phyloP scores from a whole-genome alignment of 352 stramenopile species.

The Phytophthora tentaculata region DNA sequence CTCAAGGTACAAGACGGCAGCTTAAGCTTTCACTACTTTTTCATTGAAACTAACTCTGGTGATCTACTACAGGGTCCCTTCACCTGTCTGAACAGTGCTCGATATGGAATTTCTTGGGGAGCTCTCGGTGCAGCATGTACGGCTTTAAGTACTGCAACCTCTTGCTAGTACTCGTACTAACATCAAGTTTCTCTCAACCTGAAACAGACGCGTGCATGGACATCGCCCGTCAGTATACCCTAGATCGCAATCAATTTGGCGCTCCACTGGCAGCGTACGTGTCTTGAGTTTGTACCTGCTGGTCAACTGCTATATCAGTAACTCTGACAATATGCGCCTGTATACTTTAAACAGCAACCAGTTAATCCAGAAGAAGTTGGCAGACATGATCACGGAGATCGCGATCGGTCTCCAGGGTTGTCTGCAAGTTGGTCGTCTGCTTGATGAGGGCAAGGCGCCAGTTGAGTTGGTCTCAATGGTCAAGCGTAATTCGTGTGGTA shows the following conservation, averaged over 20 bases:
- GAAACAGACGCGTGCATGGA: conserved; percentile 92
- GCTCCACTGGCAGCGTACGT: conserved; percentile 93
- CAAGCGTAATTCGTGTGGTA: conserved; percentile 59
- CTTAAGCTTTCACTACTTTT: neutral
- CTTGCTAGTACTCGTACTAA: conserved; percentile 1
- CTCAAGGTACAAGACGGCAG: conserved; percentile 57
- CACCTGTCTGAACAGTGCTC: conserved; percentile 97
- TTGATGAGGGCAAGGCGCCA: conserved; percentile 32
- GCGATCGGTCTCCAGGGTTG: conserved; percentile 92
- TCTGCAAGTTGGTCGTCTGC: conserved; percentile 37
- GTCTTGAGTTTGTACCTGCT: neutral
- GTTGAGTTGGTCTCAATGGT: conserved; percentile 52
- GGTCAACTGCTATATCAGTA: neutral
- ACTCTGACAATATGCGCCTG: conserved; percentile 10
- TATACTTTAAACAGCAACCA: conserved; percentile 85
- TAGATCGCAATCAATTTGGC: conserved; percentile 97
- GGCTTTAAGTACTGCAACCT: conserved; percentile 9
- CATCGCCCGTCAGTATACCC: conserved; percentile 94
- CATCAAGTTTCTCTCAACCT: neutral
- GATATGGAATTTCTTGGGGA: conserved; percentile 98
- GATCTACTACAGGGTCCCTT: conserved; percentile 89
- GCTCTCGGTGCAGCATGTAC: conserved; percentile 93
- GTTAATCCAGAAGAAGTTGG: conserved; percentile 98
- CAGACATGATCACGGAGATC: conserved; percentile 98
- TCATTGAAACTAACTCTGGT: conserved; percentile 3